Evolutionary conservation across 1,139 yeast genomes (phyloP), one percentile per base, ranked within the genome.

Genomic region (Kodamaea ohmeri): DNA sequence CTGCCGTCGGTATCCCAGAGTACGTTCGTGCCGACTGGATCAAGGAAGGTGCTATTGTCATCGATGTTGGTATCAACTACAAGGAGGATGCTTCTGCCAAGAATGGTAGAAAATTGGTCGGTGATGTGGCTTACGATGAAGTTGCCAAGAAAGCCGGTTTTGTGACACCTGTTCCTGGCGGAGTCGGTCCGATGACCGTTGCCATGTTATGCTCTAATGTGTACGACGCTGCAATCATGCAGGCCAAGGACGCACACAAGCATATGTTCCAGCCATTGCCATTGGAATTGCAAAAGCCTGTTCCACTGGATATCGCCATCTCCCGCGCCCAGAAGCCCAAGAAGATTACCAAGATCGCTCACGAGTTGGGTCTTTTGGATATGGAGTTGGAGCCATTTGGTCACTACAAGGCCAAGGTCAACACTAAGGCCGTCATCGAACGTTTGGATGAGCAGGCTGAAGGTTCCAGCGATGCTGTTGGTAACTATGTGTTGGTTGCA

Each of bases 141-240:
- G 84, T 82, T 39, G 65, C 67, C 40, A 63, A 71, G 37, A 71
- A 69, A 47, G 83, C 88, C 1, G 66, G 82, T 2, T 78, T 70
- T 51, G 68, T 84, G 38, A 83, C 94, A 5, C 94, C 94, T 4
- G 94, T 84, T 37, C 94, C 94, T 25, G 92, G 94, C 59, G 94
- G 94, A 49, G 94, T 84, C 49, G 94, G 94, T 27, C 94, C 94
- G 49, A 84, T 84, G 94, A 84, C 94, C 21, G 92, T 84, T 29
- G 90, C 89, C 32, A 83, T 83, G 89, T 72, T 84, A 45, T 76
- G 85, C 46, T 72, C 80, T 37, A 84, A 84, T 52, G 85, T 84
- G 4, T 66, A 77, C 42, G 67, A 71, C 43, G 83, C 86, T 34
- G 85, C 87, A n/a, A 65, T 78, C 43, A 56, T 75, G 51, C 71